Conservation (phyloP, 139 green algal genomes). For the Diplosphaera chodatii region DNA sequence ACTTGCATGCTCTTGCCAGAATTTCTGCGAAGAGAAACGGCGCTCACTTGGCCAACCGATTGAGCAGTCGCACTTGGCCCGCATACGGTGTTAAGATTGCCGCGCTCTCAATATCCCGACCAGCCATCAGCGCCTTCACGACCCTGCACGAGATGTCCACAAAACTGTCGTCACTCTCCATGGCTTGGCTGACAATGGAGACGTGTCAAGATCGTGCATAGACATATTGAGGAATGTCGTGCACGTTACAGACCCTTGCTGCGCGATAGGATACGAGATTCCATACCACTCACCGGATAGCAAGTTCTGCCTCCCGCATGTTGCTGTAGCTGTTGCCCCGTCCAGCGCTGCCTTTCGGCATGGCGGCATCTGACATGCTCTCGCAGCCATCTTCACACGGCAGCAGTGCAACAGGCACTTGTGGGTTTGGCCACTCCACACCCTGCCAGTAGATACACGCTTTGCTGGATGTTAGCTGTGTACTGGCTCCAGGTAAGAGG, state of each 20-base stretch:
- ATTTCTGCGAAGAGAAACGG: too few relatives aligned
- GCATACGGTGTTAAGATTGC: conserved; percentile 81
- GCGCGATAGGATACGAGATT: too few relatives aligned
- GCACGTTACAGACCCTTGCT: too few relatives aligned
- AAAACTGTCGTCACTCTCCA: too few relatives aligned
- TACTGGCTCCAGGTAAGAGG: too few relatives aligned
- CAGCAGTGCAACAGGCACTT: conserved; percentile 42
- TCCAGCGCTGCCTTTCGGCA: conserved; percentile 11
- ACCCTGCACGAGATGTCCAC: too few relatives aligned
- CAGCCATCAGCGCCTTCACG: conserved; percentile 7
- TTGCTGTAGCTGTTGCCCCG: conserved; percentile 34
- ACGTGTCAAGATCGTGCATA: too few relatives aligned
- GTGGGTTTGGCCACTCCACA: conserved; percentile 39
- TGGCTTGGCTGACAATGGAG: too few relatives aligned
- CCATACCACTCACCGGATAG: conserved; percentile 26
- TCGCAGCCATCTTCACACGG: conserved; percentile 24
- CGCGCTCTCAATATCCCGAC: conserved; percentile 34
- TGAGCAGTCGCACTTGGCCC: conserved; percentile 47
- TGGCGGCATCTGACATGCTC: neutral
- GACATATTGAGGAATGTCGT: too few relatives aligned
- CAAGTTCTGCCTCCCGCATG: conserved; percentile 49
- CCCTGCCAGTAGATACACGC: conserved; percentile 19
- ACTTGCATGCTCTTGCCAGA: too few relatives aligned
- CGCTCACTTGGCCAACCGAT: conserved; percentile 2
- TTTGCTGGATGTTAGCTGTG: too few relatives aligned